Conservation (phyloP, 2,329 filamentous ascomycete genomes). For the Endocalyx cinctus region DNA sequence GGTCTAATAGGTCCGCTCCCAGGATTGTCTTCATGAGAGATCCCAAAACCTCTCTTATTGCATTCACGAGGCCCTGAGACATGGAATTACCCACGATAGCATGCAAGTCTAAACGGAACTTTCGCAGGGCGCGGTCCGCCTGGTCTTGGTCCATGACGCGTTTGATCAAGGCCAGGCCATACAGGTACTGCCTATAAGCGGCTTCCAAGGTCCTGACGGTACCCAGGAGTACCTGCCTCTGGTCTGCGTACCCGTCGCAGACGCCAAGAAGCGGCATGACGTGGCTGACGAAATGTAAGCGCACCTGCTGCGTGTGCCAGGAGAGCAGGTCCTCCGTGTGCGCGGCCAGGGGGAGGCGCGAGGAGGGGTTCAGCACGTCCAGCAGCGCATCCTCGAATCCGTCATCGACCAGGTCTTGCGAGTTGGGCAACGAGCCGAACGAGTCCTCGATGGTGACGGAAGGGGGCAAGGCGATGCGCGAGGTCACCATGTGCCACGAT, state of each 20-base stretch:
- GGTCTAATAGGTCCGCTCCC: conserved; percentile 21
- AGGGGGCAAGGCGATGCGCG: conserved; percentile 51
- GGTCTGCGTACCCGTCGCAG: conserved; percentile 38
- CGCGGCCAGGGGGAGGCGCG: conserved; percentile 42
- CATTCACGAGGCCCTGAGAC: conserved; percentile 46
- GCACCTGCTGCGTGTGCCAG: conserved; percentile 59
- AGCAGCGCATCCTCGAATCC: conserved; percentile 49
- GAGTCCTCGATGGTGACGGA: conserved; percentile 51
- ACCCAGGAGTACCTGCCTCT: conserved; percentile 43
- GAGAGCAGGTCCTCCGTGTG: conserved; percentile 52
- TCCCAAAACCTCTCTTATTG: conserved; percentile 51
- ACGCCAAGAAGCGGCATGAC: conserved; percentile 52
- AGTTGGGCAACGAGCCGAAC: conserved; percentile 44
- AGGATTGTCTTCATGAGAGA: conserved; percentile 49
- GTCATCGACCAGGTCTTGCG: conserved; percentile 33
- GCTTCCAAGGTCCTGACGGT: conserved; percentile 56
- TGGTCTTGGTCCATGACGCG: conserved; percentile 38
- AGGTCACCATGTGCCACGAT: conserved; percentile 59
- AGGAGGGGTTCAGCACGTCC: conserved; percentile 46
- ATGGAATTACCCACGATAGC: conserved; percentile 62
- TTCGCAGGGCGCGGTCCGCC: conserved; percentile 35
- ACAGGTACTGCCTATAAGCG: conserved; percentile 53
- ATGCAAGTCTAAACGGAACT: conserved; percentile 59
- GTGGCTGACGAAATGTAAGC: conserved; percentile 56
- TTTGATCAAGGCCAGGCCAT: conserved; percentile 48